A percentile compares a stretch with the other conserved stretches of the same genome.
These are phyloP conservation scores for Quambalaria eucalypti DNA, from an alignment of 1,284 basidiomycete species.

Conservation along the genomic window DNA sequence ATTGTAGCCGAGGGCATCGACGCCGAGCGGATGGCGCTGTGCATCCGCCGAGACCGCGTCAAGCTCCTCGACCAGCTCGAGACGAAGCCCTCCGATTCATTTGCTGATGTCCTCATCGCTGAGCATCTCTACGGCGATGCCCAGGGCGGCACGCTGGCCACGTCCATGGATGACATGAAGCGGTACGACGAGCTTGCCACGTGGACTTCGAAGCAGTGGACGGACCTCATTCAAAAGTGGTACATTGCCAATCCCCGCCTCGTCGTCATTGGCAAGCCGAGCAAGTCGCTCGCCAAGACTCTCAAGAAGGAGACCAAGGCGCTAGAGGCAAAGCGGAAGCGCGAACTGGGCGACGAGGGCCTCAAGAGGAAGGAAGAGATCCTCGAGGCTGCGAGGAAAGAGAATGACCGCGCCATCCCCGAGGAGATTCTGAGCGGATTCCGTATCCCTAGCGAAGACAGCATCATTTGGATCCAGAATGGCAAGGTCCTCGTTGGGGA, in stretches of 20 bases:
- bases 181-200: conserved; percentile 57
- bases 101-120: conserved; percentile 55
- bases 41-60: conserved; percentile 77
- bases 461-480: conserved; percentile 89
- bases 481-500: conserved; percentile 53
- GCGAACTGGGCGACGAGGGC: conserved; percentile 68
- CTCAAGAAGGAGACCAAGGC: conserved; percentile 74
- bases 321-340: conserved; percentile 63
- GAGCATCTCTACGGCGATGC: conserved; percentile 81
- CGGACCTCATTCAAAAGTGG: conserved; percentile 66
- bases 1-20: conserved; percentile 73
- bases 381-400: conserved; percentile 73
- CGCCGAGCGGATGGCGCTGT: conserved; percentile 80
- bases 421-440: conserved; percentile 68
- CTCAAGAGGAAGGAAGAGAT: conserved; percentile 62
- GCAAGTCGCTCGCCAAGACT: conserved; percentile 69
- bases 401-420: conserved; percentile 77
- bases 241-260: conserved; percentile 34
- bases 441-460: conserved; percentile 57
- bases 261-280: conserved; percentile 72
- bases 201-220: conserved; percentile 75
- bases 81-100: conserved; percentile 47
- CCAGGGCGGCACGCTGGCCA: conserved; percentile 70
- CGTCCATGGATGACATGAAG: conserved; percentile 69
- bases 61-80: conserved; percentile 54